phyloP scores from a whole-genome alignment of 257 asterid species.

The Galeopsis tetrahit region DNA sequence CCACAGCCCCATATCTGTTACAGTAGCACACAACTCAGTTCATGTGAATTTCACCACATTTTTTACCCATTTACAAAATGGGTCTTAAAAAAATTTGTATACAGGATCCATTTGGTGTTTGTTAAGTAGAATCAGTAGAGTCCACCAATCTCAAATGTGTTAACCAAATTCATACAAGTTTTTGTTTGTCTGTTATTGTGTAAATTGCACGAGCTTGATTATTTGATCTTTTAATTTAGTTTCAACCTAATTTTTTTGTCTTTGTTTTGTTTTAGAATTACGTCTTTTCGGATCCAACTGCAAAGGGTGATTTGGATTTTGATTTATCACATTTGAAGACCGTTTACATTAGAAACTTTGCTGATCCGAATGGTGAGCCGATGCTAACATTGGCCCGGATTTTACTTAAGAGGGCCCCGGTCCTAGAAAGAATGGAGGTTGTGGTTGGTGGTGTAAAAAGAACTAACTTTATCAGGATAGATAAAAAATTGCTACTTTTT shows the following conservation, averaged over 20 bases:
- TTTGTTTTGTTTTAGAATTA: background rate
- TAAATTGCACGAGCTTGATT: background rate
- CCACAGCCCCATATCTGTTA: background rate
- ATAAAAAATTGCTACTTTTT: conserved; percentile 1
- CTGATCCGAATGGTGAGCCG: background rate
- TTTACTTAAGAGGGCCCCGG: background rate
- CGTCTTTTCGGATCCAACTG: too few species aligned
- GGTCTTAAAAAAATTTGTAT: too few species aligned
- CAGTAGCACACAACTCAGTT: too few species aligned
- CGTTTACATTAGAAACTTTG: background rate
- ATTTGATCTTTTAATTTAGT: background rate
- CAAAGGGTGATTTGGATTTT: background rate
- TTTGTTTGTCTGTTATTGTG: background rate
- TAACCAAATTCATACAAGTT: too few species aligned
- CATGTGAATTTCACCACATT: too few species aligned
- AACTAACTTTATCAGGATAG: background rate
- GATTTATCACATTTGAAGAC: conserved; percentile 26
- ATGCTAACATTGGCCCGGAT: background rate
- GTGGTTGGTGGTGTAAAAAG: background rate
- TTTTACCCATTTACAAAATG: too few species aligned
- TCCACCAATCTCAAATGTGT: too few species aligned
- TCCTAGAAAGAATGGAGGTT: conserved; percentile 1
- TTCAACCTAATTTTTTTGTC: background rate
- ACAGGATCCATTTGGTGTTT: too few species aligned
- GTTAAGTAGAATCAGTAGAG: too few species aligned